Percentiles rank a stretch among this genome's conserved stretches.
phyloP scores from a whole-genome alignment of 495 filamentous ascomycete genomes.

The Pyrenula massariospora region DNA sequence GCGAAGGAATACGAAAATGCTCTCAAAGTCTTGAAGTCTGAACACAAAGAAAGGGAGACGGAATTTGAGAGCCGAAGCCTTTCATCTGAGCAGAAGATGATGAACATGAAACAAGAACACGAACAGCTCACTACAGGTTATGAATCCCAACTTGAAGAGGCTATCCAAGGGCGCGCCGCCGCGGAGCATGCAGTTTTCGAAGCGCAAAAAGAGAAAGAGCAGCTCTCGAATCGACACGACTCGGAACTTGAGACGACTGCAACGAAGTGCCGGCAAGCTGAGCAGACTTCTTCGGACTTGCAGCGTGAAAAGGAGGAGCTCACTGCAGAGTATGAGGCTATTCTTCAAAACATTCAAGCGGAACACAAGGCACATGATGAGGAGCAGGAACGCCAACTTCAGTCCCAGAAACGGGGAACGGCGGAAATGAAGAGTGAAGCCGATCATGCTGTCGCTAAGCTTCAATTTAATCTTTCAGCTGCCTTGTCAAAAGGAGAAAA shows the following conservation, averaged over 20 bases:
- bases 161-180: not conserved
- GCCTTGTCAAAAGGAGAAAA: not conserved
- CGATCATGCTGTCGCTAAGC: too few relatives aligned
- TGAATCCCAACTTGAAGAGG: not conserved
- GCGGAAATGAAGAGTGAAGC: too few relatives aligned
- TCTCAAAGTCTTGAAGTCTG: not conserved
- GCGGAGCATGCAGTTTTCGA: slow-evolving; percentile 9
- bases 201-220: slow-evolving; percentile 12
- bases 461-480: too few relatives aligned
- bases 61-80: not conserved
- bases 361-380: not conserved
- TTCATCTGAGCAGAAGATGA: slow-evolving; percentile 14
- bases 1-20: not conserved
- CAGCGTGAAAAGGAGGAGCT: slow-evolving; percentile 12
- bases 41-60: not conserved
- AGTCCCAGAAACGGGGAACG: too few relatives aligned
- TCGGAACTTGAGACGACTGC: not conserved
- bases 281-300: slow-evolving; percentile 10
- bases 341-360: not conserved
- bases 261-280: too few relatives aligned
- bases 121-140: not conserved
- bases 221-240: slow-evolving; percentile 5
- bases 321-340: not conserved
- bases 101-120: not conserved
- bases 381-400: not conserved